These are phyloP conservation scores for Sporothrix pallida DNA, from an alignment of 2,329 filamentous ascomycete species.

Conservation along the genomic window DNA sequence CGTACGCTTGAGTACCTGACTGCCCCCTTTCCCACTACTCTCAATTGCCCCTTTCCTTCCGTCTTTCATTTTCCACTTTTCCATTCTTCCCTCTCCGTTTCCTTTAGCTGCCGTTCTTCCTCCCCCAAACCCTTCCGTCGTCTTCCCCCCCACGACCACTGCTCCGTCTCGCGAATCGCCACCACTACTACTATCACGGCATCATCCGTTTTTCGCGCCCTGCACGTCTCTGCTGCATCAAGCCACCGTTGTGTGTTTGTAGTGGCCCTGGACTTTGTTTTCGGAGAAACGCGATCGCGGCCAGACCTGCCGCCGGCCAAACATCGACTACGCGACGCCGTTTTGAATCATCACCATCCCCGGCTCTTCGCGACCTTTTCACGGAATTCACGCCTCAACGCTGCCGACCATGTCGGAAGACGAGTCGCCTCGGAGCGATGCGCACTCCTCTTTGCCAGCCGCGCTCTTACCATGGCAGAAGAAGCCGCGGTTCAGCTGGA, in stretches of 20 bases:
- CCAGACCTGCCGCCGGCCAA: not conserved
- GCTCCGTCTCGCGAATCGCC: constrained; percentile 19
- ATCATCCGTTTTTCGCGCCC: not conserved
- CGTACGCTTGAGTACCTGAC: not conserved
- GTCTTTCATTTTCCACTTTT: constrained; percentile 14
- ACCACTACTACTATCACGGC: constrained; percentile 23
- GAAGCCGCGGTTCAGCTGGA: constrained; percentile 65
- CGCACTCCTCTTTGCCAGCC: constrained; percentile 34
- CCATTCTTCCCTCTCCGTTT: constrained; percentile 1
- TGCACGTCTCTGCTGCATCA: constrained; percentile 1
- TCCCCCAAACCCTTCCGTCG: constrained; percentile 1
- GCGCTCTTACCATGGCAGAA: constrained; percentile 39
- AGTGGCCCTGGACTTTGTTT: not conserved
- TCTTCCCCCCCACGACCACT: constrained; percentile 4
- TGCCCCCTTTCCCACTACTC: not conserved
- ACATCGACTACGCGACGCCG: not conserved
- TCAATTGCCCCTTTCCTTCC: constrained; percentile 16
- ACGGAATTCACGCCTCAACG: not conserved
- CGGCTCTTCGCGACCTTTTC: not conserved
- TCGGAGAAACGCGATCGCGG: constrained; percentile 1
- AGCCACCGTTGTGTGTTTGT: constrained; percentile 14
- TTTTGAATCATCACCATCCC: not conserved
- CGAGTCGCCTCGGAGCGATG: constrained; percentile 38
- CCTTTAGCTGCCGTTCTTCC: constrained; percentile 11
- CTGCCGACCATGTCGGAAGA: constrained; percentile 45